Percentiles rank a stretch among this genome's conserved stretches.
phyloP scores from a whole-genome alignment of 495 filamentous ascomycete species.

The Penicillium crystallinum region DNA sequence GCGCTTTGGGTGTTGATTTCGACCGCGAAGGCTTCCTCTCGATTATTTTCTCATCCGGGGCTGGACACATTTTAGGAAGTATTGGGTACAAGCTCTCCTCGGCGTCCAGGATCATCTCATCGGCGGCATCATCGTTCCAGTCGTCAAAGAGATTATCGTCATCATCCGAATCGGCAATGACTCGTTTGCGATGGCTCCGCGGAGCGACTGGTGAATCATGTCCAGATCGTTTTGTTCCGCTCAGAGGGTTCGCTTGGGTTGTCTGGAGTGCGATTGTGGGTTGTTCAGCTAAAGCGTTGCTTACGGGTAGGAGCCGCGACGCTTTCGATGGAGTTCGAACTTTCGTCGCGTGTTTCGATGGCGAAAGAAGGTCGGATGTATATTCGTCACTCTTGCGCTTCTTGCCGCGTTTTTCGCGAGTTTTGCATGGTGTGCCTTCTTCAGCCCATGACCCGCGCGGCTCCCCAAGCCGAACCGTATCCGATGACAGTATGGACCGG shows the following conservation, averaged over 20 bases:
- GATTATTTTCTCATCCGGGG: constrained; percentile 3
- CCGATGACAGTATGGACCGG: constrained; percentile 33
- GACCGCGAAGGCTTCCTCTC: background rate
- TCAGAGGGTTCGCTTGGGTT: background rate
- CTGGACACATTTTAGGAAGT: constrained; percentile 21
- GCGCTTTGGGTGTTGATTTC: constrained; percentile 7
- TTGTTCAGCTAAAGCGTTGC: background rate
- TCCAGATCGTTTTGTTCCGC: constrained; percentile 2
- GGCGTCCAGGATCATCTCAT: constrained; percentile 19
- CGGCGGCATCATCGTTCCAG: constrained; percentile 24
- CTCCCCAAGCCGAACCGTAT: constrained; percentile 47
- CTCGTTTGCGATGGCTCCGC: constrained; percentile 10
- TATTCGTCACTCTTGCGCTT: constrained; percentile 75
- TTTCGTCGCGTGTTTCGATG: constrained; percentile 24
- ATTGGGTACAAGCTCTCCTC: constrained; percentile 28
- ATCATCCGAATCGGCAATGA: constrained; percentile 46
- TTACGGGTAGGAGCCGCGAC: background rate
- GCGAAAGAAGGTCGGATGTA: constrained; percentile 41
- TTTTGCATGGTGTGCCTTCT: constrained; percentile 44
- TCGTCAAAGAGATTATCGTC: constrained; percentile 30
- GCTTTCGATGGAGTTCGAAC: constrained; percentile 17
- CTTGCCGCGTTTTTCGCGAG: constrained; percentile 49
- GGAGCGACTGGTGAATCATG: constrained; percentile 1
- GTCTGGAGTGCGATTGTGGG: background rate
- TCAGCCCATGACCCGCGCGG: constrained; percentile 56